Percentiles rank a stretch among this genome's conserved stretches.
Conservation (phyloP, 106 monocot species). For the Phalaenopsis equestris region DNA sequence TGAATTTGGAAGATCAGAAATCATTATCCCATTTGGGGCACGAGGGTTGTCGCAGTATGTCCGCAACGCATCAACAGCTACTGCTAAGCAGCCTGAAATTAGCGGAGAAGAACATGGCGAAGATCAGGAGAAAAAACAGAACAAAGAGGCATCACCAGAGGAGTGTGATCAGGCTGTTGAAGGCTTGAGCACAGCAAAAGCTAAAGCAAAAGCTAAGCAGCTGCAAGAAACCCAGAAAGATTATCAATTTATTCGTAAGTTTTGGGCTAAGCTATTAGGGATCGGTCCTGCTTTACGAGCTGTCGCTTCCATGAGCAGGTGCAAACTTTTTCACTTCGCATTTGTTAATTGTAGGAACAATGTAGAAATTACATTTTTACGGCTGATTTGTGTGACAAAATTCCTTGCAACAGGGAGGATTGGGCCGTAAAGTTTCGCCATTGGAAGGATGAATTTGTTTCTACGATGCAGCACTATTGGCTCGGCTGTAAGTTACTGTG, state of each 20-base stretch:
- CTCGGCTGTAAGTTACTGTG: slow-evolving; percentile 78
- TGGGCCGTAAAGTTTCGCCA: slow-evolving; percentile 52
- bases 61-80: slow-evolving; percentile 34
- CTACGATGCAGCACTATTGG: slow-evolving; percentile 90
- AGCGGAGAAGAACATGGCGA: slow-evolving; percentile 26
- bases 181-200: slow-evolving; percentile 83
- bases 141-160: slow-evolving; percentile 88
- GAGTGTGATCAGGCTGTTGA: slow-evolving; percentile 99
- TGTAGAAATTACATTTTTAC: not conserved
- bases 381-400: slow-evolving; percentile 8
- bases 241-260: slow-evolving; percentile 24
- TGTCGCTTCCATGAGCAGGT: slow-evolving; percentile 77
- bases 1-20: slow-evolving; percentile 20
- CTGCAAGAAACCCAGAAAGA: slow-evolving; percentile 44
- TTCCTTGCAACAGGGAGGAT: slow-evolving; percentile 32
- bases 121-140: slow-evolving; percentile 36
- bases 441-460: slow-evolving; percentile 80
- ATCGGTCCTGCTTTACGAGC: slow-evolving; percentile 65
- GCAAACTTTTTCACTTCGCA: not conserved
- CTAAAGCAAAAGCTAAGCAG: slow-evolving; percentile 83
- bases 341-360: not conserved
- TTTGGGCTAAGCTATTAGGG: slow-evolving; percentile 58
- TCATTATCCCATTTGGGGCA: slow-evolving; percentile 38
- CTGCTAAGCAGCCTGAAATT: slow-evolving; percentile 40
- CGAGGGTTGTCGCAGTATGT: slow-evolving; percentile 39